Conservation (phyloP, 805 yeast species). For the Candida ipomoeae region DNA sequence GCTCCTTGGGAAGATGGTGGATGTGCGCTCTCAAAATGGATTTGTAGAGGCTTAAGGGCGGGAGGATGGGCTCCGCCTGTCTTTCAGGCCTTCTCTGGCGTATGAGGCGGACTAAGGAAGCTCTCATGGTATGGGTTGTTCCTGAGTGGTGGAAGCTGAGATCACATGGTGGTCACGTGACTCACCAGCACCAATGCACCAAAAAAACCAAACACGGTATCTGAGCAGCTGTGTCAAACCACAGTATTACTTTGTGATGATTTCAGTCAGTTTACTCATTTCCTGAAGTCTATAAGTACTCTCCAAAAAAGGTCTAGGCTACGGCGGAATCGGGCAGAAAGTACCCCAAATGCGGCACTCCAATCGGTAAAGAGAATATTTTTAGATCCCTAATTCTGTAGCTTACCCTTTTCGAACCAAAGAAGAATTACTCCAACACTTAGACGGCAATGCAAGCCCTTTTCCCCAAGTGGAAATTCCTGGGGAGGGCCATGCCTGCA, state of each 20-base stretch:
- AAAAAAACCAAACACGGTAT: not conserved
- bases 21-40: conserved; percentile 78
- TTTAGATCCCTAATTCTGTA: not conserved
- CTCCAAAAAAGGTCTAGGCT: too few relatives aligned
- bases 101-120: conserved; percentile 32
- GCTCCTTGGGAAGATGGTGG: conserved; percentile 57
- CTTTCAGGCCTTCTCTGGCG: conserved; percentile 42
- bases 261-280: too few relatives aligned
- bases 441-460: not conserved
- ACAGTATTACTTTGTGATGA: too few relatives aligned
- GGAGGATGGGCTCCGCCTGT: conserved; percentile 50
- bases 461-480: conserved; percentile 1
- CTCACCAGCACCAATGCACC: not conserved
- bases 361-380: not conserved
- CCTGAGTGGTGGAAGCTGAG: not conserved
- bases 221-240: too few relatives aligned
- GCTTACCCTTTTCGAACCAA: not conserved
- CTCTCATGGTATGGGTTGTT: conserved; percentile 27
- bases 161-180: not conserved
- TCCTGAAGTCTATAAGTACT: too few relatives aligned
- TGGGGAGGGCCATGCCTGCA: not conserved
- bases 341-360: not conserved
- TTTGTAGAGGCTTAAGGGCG: conserved; percentile 77
- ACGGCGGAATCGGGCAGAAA: too few relatives aligned
- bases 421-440: not conserved